Evolutionary conservation across 148 eudicot species (phyloP).

Genomic region (Silene uniflora): DNA sequence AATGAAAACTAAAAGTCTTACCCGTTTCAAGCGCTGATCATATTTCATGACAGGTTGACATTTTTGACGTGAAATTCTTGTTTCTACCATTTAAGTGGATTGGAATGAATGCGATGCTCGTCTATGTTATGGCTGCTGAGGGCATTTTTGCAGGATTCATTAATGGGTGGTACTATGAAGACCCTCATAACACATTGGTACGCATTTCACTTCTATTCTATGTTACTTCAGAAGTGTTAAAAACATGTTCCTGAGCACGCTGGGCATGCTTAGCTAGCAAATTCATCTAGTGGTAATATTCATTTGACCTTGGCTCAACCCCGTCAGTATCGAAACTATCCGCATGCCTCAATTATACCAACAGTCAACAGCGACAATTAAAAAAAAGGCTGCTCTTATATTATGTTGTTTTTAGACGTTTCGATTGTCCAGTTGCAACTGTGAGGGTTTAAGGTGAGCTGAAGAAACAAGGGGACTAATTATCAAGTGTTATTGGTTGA

Average conservation of each 20-base stretch:
- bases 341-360: no score
- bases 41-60: conserved; percentile 58
- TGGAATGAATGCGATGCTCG: conserved; percentile 98
- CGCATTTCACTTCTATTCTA: not conserved
- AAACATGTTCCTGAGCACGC: not conserved
- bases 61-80: conserved; percentile 37
- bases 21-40: not conserved
- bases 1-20: not conserved
- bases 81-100: conserved; percentile 87
- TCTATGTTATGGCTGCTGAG: conserved; percentile 87
- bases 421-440: no score
- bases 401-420: no score
- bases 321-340: no score
- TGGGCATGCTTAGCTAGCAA: not conserved
- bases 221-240: not conserved
- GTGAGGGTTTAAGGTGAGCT: not conserved
- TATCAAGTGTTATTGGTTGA: not conserved
- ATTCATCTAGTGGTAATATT: no score
- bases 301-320: no score
- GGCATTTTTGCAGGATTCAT: conserved; percentile 77
- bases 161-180: conserved; percentile 84
- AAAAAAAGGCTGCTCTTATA: no score
- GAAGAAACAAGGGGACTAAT: not conserved
- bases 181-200: conserved; percentile 75
- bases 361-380: no score